Percentiles rank a stretch among this genome's conserved stretches.
Evolutionary conservation across 139 green algal species (phyloP).

Genomic region (Desmodesmus armatus): DNA sequence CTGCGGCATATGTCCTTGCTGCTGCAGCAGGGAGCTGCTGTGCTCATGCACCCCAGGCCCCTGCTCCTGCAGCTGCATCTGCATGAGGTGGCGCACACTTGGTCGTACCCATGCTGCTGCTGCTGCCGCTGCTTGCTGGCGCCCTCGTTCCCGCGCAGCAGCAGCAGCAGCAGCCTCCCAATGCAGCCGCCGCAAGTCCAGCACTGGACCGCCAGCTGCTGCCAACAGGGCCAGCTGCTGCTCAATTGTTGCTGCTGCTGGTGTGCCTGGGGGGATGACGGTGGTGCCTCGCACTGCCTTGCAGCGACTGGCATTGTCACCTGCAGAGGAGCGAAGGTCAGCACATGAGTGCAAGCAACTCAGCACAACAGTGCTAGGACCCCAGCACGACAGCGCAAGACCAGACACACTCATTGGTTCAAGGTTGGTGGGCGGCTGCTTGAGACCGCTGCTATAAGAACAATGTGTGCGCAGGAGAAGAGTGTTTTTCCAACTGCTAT

Average conservation of each 20-base stretch:
- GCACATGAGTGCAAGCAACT: no score
- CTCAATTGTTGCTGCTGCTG: conserved; percentile 4
- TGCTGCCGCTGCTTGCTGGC: conserved; percentile 1
- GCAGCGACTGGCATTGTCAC: background rate
- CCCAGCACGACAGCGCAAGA: no score
- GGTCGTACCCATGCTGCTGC: conserved; percentile 12
- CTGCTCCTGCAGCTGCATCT: background rate
- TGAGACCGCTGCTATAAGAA: no score
- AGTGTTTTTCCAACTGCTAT: no score
- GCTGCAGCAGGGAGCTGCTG: no score
- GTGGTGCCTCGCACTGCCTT: background rate
- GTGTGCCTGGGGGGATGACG: background rate
- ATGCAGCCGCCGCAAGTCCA: conserved; percentile 14
- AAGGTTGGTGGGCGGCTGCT: no score
- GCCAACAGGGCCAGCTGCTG: background rate
- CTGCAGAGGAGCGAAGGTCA: no score
- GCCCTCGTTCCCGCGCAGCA: background rate
- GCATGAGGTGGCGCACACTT: background rate
- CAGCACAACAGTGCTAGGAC: no score
- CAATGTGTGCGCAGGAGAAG: no score
- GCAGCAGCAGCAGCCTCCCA: background rate
- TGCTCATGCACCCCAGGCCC: no score
- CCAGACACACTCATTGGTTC: no score
- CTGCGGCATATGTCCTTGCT: no score
- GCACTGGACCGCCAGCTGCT: background rate